These are phyloP conservation scores for Zygotorulaspora mrakii DNA, from an alignment of 1,139 yeast species.

Conservation along the genomic window DNA sequence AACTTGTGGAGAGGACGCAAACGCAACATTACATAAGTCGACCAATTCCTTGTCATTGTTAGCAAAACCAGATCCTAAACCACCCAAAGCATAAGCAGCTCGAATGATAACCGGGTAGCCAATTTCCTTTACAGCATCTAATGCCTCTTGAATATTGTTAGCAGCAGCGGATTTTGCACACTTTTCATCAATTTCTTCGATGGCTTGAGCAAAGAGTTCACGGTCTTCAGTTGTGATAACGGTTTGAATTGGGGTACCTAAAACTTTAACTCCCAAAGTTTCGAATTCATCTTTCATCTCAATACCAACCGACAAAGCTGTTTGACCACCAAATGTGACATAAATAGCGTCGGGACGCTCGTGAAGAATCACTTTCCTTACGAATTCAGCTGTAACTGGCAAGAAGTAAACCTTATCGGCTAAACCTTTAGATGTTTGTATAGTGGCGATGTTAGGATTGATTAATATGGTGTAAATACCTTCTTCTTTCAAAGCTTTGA, in stretches of 20 bases:
- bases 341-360: slow-evolving; percentile 97
- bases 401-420: slow-evolving; percentile 97
- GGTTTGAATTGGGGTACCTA: slow-evolving; percentile 96
- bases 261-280: slow-evolving; percentile 83
- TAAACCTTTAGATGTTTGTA: slow-evolving; percentile 94
- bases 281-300: slow-evolving; percentile 93
- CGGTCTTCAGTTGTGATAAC: slow-evolving; percentile 97
- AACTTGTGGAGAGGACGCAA: slow-evolving; percentile 94
- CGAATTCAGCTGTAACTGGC: slow-evolving; percentile 95
- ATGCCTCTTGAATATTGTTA: slow-evolving; percentile 70
- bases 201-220: slow-evolving; percentile 88
- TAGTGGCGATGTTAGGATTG: slow-evolving; percentile 97
- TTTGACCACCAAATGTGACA: slow-evolving; percentile 98
- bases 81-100: slow-evolving; percentile 97
- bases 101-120: slow-evolving; percentile 96
- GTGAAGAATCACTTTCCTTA: slow-evolving; percentile 87
- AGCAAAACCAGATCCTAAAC: slow-evolving; percentile 97
- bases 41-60: slow-evolving; percentile 81
- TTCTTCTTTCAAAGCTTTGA: slow-evolving; percentile 93
- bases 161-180: slow-evolving; percentile 94
- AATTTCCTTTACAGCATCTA: slow-evolving; percentile 76
- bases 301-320: slow-evolving; percentile 94
- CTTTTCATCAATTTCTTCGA: slow-evolving; percentile 92
- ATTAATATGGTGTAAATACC: slow-evolving; percentile 93
- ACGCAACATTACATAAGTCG: slow-evolving; percentile 83